Evolutionary conservation across 768 basidiomycete species (phyloP).

Genomic region (Psilocybe tampanensis): DNA sequence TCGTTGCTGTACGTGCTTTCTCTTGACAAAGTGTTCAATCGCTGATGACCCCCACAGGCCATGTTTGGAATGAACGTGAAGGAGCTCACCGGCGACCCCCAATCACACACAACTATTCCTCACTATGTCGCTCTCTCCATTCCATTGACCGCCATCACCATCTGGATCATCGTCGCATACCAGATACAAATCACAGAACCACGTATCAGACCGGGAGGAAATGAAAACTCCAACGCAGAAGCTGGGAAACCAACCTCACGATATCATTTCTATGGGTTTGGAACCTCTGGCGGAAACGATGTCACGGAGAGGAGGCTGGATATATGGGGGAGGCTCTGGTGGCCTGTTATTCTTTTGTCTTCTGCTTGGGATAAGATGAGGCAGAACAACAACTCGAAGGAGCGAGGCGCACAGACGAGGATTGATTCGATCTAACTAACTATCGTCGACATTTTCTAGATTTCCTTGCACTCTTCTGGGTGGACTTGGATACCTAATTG

Average conservation of each 20-base stretch:
- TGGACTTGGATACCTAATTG: too few relatives aligned
- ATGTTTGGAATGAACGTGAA: slow-evolving; percentile 60
- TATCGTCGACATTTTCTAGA: not conserved
- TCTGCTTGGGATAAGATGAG: slow-evolving; percentile 15
- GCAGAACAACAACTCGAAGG: slow-evolving; percentile 4
- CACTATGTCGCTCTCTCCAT: slow-evolving; percentile 43
- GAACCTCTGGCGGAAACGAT: not conserved
- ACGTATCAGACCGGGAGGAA: not conserved
- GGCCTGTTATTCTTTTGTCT: slow-evolving; percentile 21
- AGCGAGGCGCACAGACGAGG: slow-evolving; percentile 4
- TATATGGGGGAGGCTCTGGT: slow-evolving; percentile 19
- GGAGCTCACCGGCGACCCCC: slow-evolving; percentile 40
- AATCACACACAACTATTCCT: slow-evolving; percentile 31
- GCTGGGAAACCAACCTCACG: not conserved
- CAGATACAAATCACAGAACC: slow-evolving; percentile 33
- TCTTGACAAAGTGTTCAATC: not conserved
- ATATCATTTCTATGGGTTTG: slow-evolving; percentile 3
- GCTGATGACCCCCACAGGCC: slow-evolving; percentile 29
- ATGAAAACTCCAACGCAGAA: not conserved
- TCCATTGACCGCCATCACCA: slow-evolving; percentile 43
- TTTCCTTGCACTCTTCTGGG: too few relatives aligned
- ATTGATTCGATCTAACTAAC: not conserved
- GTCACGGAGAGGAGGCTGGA: slow-evolving; percentile 10
- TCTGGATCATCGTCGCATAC: slow-evolving; percentile 50
- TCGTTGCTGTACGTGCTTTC: slow-evolving; percentile 39